Base-by-base conservation (phyloP, 2,329 filamentous ascomycete species). In the Colletotrichum spaethianum region DNA sequence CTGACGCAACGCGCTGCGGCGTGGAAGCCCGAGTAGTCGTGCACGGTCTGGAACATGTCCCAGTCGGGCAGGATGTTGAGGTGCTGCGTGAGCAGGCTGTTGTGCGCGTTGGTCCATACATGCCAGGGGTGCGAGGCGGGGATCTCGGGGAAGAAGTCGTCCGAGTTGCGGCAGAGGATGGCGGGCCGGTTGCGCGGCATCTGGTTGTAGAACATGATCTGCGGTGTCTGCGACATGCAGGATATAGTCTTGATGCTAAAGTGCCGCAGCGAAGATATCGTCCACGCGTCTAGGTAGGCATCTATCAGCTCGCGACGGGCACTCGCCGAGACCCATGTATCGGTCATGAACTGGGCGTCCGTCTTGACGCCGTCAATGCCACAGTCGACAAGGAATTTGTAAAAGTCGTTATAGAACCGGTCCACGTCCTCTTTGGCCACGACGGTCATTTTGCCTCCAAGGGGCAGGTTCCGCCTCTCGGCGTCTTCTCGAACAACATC, bases 211-310 rank as follows among this genome's bases (percentile, higher is more conserved):
- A 98, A 98, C 12, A 98, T 86, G 23, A 96, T 92, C 69, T 95
- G 93, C 0, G 96, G 96, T 3, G 92, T 89, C 80, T 96, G 93
- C 0, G 95, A 96, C 95, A 98, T 98, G 90, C 96, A 98, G 3
- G 94, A 96, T 62, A 98, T 97, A 6, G 92, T 90, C 76, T 91
- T 93, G 60, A 88, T 90, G 76, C 90, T 89, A 78, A 99, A 96
- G 79, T 97, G 89, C 14, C 92, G 92, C 11, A 97, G 87, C 11
- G 92, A 91, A 1, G 93, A 90, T 65, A 95, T 89, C 2, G 90
- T 91, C 95, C 95, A 98, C 9, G 94, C 93, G 79, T 97, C 94
- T 74, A 96, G 92, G 76, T 98, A 98, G 3, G 91, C 85, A 9
- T 87, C 88, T 57, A 91, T 94, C 44, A 98, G 89, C 11, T 89